Base-by-base conservation (phyloP, 2,329 filamentous ascomycete species). In the Pseudogymnoascus sp. region DNA sequence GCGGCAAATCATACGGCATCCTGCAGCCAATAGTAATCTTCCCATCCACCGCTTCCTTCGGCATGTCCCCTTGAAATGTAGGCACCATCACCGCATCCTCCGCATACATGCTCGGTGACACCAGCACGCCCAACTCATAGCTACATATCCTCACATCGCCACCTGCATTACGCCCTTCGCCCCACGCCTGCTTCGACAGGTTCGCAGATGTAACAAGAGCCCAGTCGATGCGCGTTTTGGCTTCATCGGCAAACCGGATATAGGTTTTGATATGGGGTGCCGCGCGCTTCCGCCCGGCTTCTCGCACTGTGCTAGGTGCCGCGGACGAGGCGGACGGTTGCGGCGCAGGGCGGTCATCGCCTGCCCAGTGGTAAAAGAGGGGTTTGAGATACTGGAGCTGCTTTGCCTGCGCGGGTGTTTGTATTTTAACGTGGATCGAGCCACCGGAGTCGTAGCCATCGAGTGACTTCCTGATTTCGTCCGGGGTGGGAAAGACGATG, bases 251-350 rank as follows among this genome's bases (percentile, higher is more conserved):
- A 67, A 82, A 92, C 4, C 89, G 84, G 50, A 93, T 86, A 70
- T 95, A 96, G 0, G 91, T 96, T 74, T 96, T 96, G 72, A 96
- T 89, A 69, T 96, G 92, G 0, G 92, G 92, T 0, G 91, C 90
- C 16, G 91, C 91, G 31, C 85, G 81, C 59, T 84, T 79, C 62
- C 89, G 80, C 1, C 87, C 86, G 7, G 84, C 83, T 65, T 88
- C 79, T 5, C 70, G 71, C 1, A 73, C 60, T 16, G 26, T 64
- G 16, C n/a, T 56, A 1, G 50, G 26, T 59, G 66, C 28, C 43
- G 33, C 19, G 62, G 68, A 43, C 64, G 64, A 19, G 53, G 7
- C 64, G 61, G 31, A 37, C 26, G 33, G 61, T 1, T 19, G 59
- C 3, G 19, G 12, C 26, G 68, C 66, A 37, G 64, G 61, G 8